These are phyloP conservation scores for Saxophila tyrrhenica DNA, from an alignment of 495 filamentous ascomycete species.

Conservation along the genomic window DNA sequence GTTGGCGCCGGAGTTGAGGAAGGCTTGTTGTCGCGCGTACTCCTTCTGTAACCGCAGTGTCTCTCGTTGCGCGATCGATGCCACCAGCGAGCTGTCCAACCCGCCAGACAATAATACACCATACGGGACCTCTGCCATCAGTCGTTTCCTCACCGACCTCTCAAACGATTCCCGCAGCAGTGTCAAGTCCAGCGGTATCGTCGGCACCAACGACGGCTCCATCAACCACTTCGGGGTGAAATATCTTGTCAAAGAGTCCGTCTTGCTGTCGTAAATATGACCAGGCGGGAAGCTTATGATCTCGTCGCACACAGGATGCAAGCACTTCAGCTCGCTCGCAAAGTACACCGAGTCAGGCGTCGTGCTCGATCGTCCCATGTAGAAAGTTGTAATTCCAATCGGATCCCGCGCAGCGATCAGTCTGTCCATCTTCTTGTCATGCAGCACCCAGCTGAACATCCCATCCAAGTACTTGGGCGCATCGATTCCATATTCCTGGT, in stretches of 20 bases:
- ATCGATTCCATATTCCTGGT: conserved; percentile 81
- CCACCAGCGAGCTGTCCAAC: conserved; percentile 89
- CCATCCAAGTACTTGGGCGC: conserved; percentile 91
- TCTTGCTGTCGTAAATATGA: conserved; percentile 89
- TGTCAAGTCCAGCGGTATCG: conserved; percentile 71
- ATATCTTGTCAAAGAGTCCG: conserved; percentile 68
- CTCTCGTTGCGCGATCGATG: conserved; percentile 89
- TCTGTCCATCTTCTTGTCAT: conserved; percentile 84
- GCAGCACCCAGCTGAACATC: conserved; percentile 99
- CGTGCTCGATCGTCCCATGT: conserved; percentile 76
- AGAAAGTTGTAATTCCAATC: conserved; percentile 94
- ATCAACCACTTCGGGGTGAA: conserved; percentile 81
- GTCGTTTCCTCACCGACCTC: conserved; percentile 82
- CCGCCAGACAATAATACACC: conserved; percentile 92
- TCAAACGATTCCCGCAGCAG: conserved; percentile 69
- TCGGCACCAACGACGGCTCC: conserved; percentile 66
- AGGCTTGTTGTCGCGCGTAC: conserved; percentile 19
- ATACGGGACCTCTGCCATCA: conserved; percentile 98
- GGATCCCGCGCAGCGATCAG: conserved; percentile 90
- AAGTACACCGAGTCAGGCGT: conserved; percentile 85
- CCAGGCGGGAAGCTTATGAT: conserved; percentile 90
- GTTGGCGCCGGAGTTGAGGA: conserved; percentile 11
- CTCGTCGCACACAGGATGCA: conserved; percentile 89
- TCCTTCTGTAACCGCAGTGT: conserved; percentile 60
- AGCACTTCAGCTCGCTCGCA: conserved; percentile 88